Percentiles rank a stretch among this genome's conserved stretches.
These are phyloP conservation scores for Aspergillus luchuensis DNA, from an alignment of 2,329 filamentous ascomycete species.

Conservation along the genomic window DNA sequence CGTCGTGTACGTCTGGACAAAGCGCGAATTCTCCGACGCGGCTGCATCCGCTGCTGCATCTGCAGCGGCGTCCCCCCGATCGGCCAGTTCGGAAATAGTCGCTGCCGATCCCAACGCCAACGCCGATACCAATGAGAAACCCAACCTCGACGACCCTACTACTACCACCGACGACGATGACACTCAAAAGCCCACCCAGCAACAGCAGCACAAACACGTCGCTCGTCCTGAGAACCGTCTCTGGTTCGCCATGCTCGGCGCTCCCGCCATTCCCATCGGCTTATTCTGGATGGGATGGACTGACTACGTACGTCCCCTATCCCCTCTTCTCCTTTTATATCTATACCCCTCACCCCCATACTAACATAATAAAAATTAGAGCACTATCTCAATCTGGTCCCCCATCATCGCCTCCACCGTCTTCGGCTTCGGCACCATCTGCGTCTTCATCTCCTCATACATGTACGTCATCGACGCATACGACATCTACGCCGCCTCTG, in stretches of 20 bases:
- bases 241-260: slow-evolving; percentile 57
- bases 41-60: slow-evolving; percentile 16
- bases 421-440: slow-evolving; percentile 55
- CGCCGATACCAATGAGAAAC: background rate
- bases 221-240: slow-evolving; percentile 56
- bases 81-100: background rate
- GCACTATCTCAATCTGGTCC: slow-evolving; percentile 54
- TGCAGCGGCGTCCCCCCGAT: background rate
- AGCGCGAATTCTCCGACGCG: slow-evolving; percentile 47
- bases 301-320: slow-evolving; percentile 21
- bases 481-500: slow-evolving; percentile 54
- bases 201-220: slow-evolving; percentile 7
- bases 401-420: slow-evolving; percentile 54
- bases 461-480: slow-evolving; percentile 63
- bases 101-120: background rate
- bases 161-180: background rate
- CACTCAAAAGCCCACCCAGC: background rate
- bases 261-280: slow-evolving; percentile 53
- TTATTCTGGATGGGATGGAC: slow-evolving; percentile 66
- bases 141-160: background rate
- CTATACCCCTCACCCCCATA: background rate
- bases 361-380: slow-evolving; percentile 30
- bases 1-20: slow-evolving; percentile 50
- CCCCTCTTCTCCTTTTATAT: background rate
- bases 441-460: slow-evolving; percentile 55